phyloP scores from a whole-genome alignment of 495 filamentous ascomycete genomes.

The Umbilicaria muhlenbergii region DNA sequence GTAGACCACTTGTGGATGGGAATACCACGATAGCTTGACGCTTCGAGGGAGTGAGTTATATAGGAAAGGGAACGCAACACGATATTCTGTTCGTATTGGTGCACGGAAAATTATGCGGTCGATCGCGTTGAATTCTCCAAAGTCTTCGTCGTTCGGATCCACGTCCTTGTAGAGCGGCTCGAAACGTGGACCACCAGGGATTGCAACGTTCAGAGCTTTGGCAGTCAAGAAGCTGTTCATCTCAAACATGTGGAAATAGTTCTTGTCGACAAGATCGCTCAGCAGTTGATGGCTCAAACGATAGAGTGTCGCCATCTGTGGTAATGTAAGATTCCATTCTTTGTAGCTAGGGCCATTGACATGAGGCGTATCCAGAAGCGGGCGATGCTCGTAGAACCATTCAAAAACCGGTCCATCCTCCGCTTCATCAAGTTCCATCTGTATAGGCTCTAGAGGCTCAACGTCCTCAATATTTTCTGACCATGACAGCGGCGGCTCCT shows the following conservation, averaged over 20 bases:
- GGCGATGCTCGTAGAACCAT: constrained; percentile 96
- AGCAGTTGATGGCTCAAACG: constrained; percentile 82
- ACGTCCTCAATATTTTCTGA: constrained; percentile 98
- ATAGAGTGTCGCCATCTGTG: constrained; percentile 92
- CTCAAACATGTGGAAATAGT: constrained; percentile 98
- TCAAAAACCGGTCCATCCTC: constrained; percentile 85
- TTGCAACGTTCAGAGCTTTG: constrained; percentile 92
- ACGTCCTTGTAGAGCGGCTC: constrained; percentile 98
- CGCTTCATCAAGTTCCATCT: constrained; percentile 95
- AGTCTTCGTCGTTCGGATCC: constrained; percentile 97
- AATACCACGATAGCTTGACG: constrained; percentile 87
- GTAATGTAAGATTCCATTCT: constrained; percentile 82
- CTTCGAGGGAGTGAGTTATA: constrained; percentile 95
- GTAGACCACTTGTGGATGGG: constrained; percentile 85
- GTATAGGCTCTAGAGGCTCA: constrained; percentile 93
- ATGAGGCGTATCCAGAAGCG: constrained; percentile 79
- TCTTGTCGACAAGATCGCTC: constrained; percentile 85
- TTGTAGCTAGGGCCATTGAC: constrained; percentile 97
- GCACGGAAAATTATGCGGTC: constrained; percentile 97
- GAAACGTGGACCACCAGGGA: constrained; percentile 92
- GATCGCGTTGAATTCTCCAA: constrained; percentile 99
- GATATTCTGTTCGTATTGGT: constrained; percentile 90
- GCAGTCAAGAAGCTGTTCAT: constrained; percentile 89
- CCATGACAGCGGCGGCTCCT: constrained; percentile 95
- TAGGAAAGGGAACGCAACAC: constrained; percentile 83